Evolutionary conservation across 805 yeast species (phyloP).

Genomic region (Spathaspora arborariae): DNA sequence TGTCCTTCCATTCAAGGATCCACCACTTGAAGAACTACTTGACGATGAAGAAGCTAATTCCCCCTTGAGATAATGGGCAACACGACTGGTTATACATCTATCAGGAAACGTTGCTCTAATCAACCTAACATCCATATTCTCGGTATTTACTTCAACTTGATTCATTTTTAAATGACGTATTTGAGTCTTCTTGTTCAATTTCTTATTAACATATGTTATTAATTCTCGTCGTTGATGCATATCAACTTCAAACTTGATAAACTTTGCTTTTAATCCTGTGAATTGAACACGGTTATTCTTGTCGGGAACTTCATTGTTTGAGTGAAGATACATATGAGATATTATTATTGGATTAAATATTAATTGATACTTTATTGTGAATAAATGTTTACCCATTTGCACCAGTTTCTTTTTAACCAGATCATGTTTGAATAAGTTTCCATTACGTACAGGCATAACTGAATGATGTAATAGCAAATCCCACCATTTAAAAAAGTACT

Average conservation of each 20-base stretch:
- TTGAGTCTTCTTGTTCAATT: constrained; percentile 31
- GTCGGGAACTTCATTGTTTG: constrained; percentile 17
- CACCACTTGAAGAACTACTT: background rate
- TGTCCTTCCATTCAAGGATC: constrained; percentile 1
- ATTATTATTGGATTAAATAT: constrained; percentile 37
- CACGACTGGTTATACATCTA: constrained; percentile 32
- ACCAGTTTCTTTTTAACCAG: constrained; percentile 21
- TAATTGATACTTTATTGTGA: constrained; percentile 39
- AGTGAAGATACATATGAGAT: constrained; percentile 34
- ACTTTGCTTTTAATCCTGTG: constrained; percentile 37
- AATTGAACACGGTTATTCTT: constrained; percentile 24
- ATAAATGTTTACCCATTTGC: constrained; percentile 36
- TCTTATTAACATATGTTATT: constrained; percentile 34
- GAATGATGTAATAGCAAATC: constrained; percentile 26
- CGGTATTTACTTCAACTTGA: constrained; percentile 66
- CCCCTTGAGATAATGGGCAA: constrained; percentile 13
- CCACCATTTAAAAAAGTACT: constrained; percentile 44
- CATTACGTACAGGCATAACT: constrained; percentile 35
- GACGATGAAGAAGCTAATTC: background rate
- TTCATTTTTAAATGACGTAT: constrained; percentile 56
- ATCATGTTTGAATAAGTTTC: constrained; percentile 25
- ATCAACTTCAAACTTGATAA: constrained; percentile 31
- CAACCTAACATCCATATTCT: constrained; percentile 65
- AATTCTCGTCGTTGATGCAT: constrained; percentile 37
- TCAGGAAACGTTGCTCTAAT: constrained; percentile 64